These are phyloP conservation scores for Coemansia erecta DNA, from an alignment of 192 early-diverging fungal species.

Conservation along the genomic window DNA sequence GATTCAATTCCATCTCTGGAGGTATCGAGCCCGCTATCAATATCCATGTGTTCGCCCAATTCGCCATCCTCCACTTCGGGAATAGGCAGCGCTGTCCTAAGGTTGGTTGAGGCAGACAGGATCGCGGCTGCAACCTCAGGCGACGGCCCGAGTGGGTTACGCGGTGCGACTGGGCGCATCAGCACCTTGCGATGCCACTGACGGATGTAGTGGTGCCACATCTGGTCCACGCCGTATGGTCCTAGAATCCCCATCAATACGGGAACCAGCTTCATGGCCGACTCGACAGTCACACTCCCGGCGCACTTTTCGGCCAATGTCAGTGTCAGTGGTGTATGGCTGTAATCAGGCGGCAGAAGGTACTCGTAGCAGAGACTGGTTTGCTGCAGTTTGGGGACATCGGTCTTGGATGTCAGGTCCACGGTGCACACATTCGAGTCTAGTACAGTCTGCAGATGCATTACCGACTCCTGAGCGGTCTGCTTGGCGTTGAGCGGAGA, in stretches of 20 bases:
- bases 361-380: constrained; percentile 54
- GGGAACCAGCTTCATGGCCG: constrained; percentile 36
- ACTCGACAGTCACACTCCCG: constrained; percentile 35
- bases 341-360: constrained; percentile 44
- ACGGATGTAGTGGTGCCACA: constrained; percentile 58
- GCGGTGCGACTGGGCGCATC: constrained; percentile 11
- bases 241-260: constrained; percentile 63
- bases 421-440: constrained; percentile 61
- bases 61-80: not conserved
- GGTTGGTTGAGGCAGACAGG: not conserved
- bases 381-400: constrained; percentile 11
- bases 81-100: too few relatives aligned
- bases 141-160: not conserved
- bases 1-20: not conserved
- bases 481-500: constrained; percentile 65
- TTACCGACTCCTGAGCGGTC: constrained; percentile 35
- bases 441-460: constrained; percentile 58
- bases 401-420: constrained; percentile 24
- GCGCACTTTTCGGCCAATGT: constrained; percentile 37
- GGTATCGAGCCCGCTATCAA: not conserved
- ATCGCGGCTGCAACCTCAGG: not conserved
- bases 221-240: constrained; percentile 73
- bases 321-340: constrained; percentile 44
- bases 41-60: not conserved
- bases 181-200: constrained; percentile 38